phyloP scores from a whole-genome alignment of 2,329 filamentous ascomycete genomes.

The Colletotrichum coccodes region DNA sequence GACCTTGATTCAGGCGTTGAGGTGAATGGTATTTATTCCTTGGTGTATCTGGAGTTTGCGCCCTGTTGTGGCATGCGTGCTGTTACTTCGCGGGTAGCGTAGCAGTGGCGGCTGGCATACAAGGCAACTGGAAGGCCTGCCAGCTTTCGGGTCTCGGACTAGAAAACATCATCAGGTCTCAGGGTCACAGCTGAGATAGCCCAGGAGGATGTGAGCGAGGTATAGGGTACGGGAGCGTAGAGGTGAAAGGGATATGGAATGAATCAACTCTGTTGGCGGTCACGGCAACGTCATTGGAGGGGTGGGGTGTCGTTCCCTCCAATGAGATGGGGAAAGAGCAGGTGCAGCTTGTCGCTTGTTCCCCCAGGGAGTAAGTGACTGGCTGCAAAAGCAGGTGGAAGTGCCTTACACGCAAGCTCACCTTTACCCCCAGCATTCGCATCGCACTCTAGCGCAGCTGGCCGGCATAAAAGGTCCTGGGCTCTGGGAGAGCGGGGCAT shows the following conservation, averaged over 20 bases:
- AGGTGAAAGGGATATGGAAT: neutral
- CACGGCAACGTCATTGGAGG: conserved; percentile 32
- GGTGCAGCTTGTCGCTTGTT: neutral
- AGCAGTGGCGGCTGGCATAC: neutral
- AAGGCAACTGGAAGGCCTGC: neutral
- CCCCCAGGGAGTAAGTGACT: neutral
- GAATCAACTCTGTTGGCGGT: conserved; percentile 21
- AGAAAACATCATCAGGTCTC: neutral
- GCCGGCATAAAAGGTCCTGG: conserved; percentile 19
- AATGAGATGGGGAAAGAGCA: neutral
- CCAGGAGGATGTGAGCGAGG: too few species aligned
- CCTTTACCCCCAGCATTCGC: neutral
- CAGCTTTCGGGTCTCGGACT: neutral
- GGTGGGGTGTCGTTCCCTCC: conserved; percentile 13
- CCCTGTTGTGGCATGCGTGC: neutral
- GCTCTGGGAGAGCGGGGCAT: conserved; percentile 1
- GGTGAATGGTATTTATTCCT: neutral
- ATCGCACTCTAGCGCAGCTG: neutral
- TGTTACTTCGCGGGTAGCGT: neutral
- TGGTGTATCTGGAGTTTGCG: neutral
- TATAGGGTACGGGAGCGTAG: too few species aligned
- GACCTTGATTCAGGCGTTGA: neutral
- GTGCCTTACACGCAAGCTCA: neutral
- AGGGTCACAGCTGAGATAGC: neutral
- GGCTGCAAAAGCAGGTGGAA: neutral